Base-by-base conservation (phyloP, 495 filamentous ascomycete genomes). In the Penicillium samsonianum region DNA sequence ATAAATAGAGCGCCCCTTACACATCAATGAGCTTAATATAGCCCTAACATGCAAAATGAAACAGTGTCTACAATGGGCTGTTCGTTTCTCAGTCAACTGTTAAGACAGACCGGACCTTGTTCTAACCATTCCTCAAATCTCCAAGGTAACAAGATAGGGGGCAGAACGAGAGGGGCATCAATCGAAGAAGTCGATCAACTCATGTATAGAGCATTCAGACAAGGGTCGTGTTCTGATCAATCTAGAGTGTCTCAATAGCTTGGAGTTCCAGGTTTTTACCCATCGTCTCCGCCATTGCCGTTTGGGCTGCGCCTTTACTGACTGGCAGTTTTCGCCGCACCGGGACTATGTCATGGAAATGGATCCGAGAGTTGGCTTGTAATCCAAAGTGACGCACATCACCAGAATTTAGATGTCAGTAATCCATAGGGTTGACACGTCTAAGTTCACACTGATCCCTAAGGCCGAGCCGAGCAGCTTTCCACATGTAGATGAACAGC, bases 1-100 rank as follows among this genome's bases (percentile, higher is more conserved):
- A 47, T 47, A 19, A 28, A 12, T 23, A 12, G 33, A 52, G 23
- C 4, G 6, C 33, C 49, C 61, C 61, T 61, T 63, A 45, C 61
- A 48, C 53, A n/a, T 16, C 20, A 22, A 49, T 53, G 59, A 65
- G 55, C 59, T 62, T 65, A 58, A 65, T 53, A 28, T 41, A 49
- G 53, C 53, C 58, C 53, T 42, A 45, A 59, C 51, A 28, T 56
- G 48, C 26, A n/a, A 47, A 46, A 26, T 37, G 52, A 59, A 30
- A 52, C 51, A 35, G 12, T 40, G 48, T 41, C 47, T 25, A 53
- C 50, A 25, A 16, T 7, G 10, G 23, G 2, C 26, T 37, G 3
- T 20, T 41, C 20, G 25, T 52, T 49, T 44, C 44, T 48, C 30
- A 9, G 40, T 55, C 51, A 48, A 35, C 19, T 41, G 6, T 43